A percentile compares a stretch with the other conserved stretches of the same genome.
Conservation (phyloP, 2,329 filamentous ascomycete species). For the Aspergillus tanneri region DNA sequence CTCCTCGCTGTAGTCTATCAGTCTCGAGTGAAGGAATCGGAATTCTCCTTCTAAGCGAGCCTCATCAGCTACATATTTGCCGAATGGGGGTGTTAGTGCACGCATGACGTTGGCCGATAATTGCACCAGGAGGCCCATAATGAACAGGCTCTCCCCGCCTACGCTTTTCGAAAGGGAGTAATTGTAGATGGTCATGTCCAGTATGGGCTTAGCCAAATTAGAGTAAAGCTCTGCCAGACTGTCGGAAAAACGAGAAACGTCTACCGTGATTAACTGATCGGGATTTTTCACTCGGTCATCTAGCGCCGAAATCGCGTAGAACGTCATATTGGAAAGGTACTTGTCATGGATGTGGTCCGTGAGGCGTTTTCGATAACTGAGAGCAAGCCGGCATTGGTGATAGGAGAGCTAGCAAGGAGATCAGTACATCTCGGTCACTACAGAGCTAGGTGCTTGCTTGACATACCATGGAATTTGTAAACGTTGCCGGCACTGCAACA, state of each 20-base stretch:
- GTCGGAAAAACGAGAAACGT: slow-evolving; percentile 94
- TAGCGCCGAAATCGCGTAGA: slow-evolving; percentile 91
- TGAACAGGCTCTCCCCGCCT: slow-evolving; percentile 91
- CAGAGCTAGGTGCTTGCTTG: slow-evolving; percentile 7
- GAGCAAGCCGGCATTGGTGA: slow-evolving; percentile 89
- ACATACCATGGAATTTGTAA: slow-evolving; percentile 95
- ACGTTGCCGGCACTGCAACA: slow-evolving; percentile 91
- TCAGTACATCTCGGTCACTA: slow-evolving; percentile 4
- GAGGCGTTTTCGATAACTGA: slow-evolving; percentile 88
- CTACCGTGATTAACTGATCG: slow-evolving; percentile 94
- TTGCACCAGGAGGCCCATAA: slow-evolving; percentile 93
- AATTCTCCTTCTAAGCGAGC: slow-evolving; percentile 94
- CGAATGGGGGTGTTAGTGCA: slow-evolving; percentile 90
- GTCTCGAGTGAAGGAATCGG: slow-evolving; percentile 85
- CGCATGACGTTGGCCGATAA: slow-evolving; percentile 91
- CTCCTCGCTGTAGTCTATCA: slow-evolving; percentile 96
- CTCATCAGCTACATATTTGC: slow-evolving; percentile 96
- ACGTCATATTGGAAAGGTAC: slow-evolving; percentile 96
- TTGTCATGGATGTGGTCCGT: slow-evolving; percentile 95
- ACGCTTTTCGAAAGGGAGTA: slow-evolving; percentile 90
- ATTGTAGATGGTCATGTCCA: slow-evolving; percentile 97
- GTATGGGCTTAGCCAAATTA: slow-evolving; percentile 87
- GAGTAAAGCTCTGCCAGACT: slow-evolving; percentile 93
- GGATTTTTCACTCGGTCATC: slow-evolving; percentile 99
- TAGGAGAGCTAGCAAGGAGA: slow-evolving; percentile 71